Conservation (phyloP, 78 protist genomes). For the Dictyostelium brefeldianum region DNA sequence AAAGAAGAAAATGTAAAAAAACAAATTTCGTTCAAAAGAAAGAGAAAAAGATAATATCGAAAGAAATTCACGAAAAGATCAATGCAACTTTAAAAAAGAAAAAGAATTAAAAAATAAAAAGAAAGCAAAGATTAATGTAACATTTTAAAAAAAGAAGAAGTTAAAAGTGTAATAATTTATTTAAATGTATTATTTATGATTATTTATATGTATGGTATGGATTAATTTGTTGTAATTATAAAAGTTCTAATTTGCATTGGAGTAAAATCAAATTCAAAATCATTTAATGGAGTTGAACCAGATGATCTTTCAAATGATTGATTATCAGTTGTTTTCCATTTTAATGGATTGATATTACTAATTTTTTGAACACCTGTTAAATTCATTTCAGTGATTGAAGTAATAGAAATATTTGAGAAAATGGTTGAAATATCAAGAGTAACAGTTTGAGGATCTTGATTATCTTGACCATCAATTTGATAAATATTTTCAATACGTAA, state of each 20-base stretch:
- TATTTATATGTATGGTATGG: not conserved
- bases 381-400: slow-evolving; percentile 76
- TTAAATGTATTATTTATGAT: not conserved
- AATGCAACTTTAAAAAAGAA: slow-evolving; percentile 39
- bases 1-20: slow-evolving; percentile 31
- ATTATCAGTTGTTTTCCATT: slow-evolving; percentile 50
- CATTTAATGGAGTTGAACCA: not conserved
- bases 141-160: not conserved
- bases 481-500: slow-evolving; percentile 56
- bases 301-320: no score
- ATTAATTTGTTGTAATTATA: slow-evolving; percentile 37
- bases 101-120: not conserved
- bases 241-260: slow-evolving; percentile 83
- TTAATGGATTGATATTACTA: slow-evolving; percentile 12
- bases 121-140: not conserved
- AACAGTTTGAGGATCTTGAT: slow-evolving; percentile 26
- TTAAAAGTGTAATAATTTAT: not conserved
- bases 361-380: slow-evolving; percentile 43
- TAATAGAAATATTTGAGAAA: not conserved
- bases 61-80: slow-evolving; percentile 28
- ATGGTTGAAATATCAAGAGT: slow-evolving; percentile 11
- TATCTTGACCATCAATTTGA: slow-evolving; percentile 42
- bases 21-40: slow-evolving; percentile 3
- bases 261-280: not conserved
- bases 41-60: slow-evolving; percentile 14